Evolutionary conservation across 2,329 filamentous ascomycete genomes (phyloP).

Genomic region (Penicillium paneum): DNA sequence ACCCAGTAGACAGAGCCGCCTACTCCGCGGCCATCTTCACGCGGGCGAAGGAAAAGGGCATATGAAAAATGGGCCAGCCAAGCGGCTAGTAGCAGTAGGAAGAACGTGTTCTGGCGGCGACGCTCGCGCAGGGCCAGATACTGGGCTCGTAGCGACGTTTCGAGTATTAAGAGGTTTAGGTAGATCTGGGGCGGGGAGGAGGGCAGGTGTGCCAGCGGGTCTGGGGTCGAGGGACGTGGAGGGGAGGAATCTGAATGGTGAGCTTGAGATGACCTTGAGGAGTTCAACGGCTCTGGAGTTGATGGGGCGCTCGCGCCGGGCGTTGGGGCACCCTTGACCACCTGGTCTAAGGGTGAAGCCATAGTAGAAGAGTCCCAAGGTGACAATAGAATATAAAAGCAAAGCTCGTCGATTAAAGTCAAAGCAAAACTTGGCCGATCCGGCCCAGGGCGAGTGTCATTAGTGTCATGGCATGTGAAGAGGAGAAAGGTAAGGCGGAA

Average conservation of each 20-base stretch:
- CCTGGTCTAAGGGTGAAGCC: conserved; percentile 71
- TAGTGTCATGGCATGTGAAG: conserved; percentile 21
- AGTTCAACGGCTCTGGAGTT: conserved; percentile 25
- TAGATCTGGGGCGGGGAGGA: conserved; percentile 95
- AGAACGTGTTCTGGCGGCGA: conserved; percentile 88
- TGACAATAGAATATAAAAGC: background rate
- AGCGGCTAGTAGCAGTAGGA: conserved; percentile 70
- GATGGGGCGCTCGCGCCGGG: conserved; percentile 38
- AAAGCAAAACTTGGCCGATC: conserved; percentile 27
- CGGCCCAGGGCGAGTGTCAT: conserved; percentile 22
- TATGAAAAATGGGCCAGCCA: conserved; percentile 88
- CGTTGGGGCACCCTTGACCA: conserved; percentile 84
- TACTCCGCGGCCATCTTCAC: conserved; percentile 86
- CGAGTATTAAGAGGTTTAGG: conserved; percentile 93
- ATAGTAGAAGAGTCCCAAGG: conserved; percentile 39
- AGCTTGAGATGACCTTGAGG: conserved; percentile 5
- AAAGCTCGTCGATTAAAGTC: conserved; percentile 1
- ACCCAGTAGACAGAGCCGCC: conserved; percentile 97
- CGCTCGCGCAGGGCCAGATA: conserved; percentile 87
- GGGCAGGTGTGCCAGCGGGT: conserved; percentile 78
- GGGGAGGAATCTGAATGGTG: conserved; percentile 41
- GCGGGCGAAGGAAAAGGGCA: conserved; percentile 88
- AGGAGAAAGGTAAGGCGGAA: conserved; percentile 11
- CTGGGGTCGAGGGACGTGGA: conserved; percentile 49
- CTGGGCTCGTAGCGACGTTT: conserved; percentile 87